Evolutionary conservation across 768 basidiomycete genomes (phyloP).

Genomic region (Russula earlei): DNA sequence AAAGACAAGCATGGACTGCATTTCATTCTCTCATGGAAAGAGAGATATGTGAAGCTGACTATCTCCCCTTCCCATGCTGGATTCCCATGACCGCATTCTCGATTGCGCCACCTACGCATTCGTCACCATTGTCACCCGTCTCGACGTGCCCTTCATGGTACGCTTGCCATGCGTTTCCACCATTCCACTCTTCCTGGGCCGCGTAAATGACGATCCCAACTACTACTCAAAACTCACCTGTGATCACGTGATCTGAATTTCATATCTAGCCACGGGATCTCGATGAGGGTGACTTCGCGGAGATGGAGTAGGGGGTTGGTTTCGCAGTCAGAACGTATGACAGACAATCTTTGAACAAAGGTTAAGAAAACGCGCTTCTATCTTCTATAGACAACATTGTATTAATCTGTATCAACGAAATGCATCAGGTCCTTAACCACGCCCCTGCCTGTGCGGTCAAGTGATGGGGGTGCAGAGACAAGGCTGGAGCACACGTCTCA

Average conservation of each 20-base stretch:
- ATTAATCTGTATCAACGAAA: neutral
- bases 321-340: neutral
- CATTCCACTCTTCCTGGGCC: neutral
- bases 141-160: neutral
- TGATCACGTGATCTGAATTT: slow-evolving; percentile 4
- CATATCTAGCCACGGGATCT: slow-evolving; percentile 70
- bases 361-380: neutral
- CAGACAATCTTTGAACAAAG: neutral
- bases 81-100: slow-evolving; percentile 5
- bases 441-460: neutral
- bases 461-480: neutral
- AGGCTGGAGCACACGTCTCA: neutral
- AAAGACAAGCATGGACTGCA: slow-evolving; percentile 6
- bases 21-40: slow-evolving; percentile 7
- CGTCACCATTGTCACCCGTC: slow-evolving; percentile 4
- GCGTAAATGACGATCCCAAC: neutral
- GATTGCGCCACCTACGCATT: slow-evolving; percentile 10
- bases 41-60: slow-evolving; percentile 6
- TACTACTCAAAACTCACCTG: no score
- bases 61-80: neutral
- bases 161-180: neutral
- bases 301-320: slow-evolving; percentile 46
- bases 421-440: neutral
- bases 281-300: slow-evolving; percentile 86
- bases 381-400: neutral